Conservation (phyloP, 2,329 filamentous ascomycete species). For the Aspergillus quadricinctus region DNA sequence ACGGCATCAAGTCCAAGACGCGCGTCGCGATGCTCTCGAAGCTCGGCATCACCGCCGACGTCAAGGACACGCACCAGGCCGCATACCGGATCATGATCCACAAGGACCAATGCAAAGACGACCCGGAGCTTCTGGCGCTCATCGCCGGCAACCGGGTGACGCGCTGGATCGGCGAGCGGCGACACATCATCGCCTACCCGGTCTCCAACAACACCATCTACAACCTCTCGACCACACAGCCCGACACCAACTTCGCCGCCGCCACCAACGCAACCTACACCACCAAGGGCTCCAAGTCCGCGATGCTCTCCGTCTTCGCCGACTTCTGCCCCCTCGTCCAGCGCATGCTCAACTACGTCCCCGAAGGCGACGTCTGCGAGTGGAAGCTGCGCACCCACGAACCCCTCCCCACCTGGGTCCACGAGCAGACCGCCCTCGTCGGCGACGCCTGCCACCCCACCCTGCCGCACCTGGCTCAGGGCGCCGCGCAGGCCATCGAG, state of each 20-base stretch:
- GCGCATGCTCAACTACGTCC: constrained; percentile 57
- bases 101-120: constrained; percentile 41
- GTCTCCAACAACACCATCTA: constrained; percentile 61
- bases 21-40: constrained; percentile 40
- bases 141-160: constrained; percentile 55
- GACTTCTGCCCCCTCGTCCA: constrained; percentile 60
- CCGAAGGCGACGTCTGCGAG: constrained; percentile 62
- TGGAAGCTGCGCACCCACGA: constrained; percentile 62
- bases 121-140: constrained; percentile 52
- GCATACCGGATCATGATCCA: constrained; percentile 54
- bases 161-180: constrained; percentile 62
- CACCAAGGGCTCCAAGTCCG: constrained; percentile 56
- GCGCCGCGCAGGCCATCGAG: constrained; percentile 62
- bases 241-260: constrained; percentile 56
- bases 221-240: constrained; percentile 62
- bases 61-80: constrained; percentile 49
- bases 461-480: constrained; percentile 60
- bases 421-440: constrained; percentile 50
- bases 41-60: constrained; percentile 36
- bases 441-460: constrained; percentile 62
- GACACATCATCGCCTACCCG: constrained; percentile 65
- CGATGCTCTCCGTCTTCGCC: constrained; percentile 56
- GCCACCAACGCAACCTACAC: constrained; percentile 60
- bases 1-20: constrained; percentile 51
- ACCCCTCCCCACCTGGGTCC: constrained; percentile 59